A percentile compares a stretch with the other conserved stretches of the same genome.
phyloP scores from a whole-genome alignment of 2,329 filamentous ascomycete species.

The Alternaria rosae region DNA sequence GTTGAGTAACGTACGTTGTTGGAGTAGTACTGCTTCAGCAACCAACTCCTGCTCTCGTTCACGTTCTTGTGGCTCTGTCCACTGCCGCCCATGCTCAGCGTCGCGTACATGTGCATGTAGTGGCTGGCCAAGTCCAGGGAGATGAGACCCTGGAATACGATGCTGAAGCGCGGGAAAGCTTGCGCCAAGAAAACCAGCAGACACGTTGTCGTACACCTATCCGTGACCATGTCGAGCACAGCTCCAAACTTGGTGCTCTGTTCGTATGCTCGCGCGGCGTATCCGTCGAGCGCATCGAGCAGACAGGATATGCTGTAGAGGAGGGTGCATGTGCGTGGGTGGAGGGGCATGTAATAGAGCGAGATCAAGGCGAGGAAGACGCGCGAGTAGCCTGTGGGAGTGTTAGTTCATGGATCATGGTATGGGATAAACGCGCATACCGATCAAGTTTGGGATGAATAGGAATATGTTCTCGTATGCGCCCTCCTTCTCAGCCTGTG shows the following conservation, averaged over 20 bases:
- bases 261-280: slow-evolving; percentile 84
- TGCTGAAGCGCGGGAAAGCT: slow-evolving; percentile 92
- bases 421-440: slow-evolving; percentile 39
- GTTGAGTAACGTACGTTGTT: slow-evolving; percentile 75
- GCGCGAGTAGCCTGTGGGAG: slow-evolving; percentile 56
- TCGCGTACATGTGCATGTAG: slow-evolving; percentile 99
- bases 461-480: slow-evolving; percentile 63
- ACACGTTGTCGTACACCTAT: slow-evolving; percentile 95
- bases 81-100: slow-evolving; percentile 82
- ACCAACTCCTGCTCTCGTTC: slow-evolving; percentile 83
- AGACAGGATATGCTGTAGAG: slow-evolving; percentile 94
- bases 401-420: slow-evolving; percentile 17
- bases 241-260: slow-evolving; percentile 96
- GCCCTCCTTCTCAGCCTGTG: slow-evolving; percentile 29
- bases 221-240: slow-evolving; percentile 98
- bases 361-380: slow-evolving; percentile 77
- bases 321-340: slow-evolving; percentile 91
- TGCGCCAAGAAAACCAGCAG: slow-evolving; percentile 93
- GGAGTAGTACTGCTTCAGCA: slow-evolving; percentile 95
- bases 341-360: slow-evolving; percentile 98
- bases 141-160: slow-evolving; percentile 93
- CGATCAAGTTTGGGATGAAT: slow-evolving; percentile 62
- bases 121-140: slow-evolving; percentile 92
- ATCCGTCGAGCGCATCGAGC: slow-evolving; percentile 92
- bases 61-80: slow-evolving; percentile 91